Evolutionary conservation across 2,329 filamentous ascomycete species (phyloP), one percentile per base, ranked within the genome.

Genomic region (Ceratocystis colombiana): DNA sequence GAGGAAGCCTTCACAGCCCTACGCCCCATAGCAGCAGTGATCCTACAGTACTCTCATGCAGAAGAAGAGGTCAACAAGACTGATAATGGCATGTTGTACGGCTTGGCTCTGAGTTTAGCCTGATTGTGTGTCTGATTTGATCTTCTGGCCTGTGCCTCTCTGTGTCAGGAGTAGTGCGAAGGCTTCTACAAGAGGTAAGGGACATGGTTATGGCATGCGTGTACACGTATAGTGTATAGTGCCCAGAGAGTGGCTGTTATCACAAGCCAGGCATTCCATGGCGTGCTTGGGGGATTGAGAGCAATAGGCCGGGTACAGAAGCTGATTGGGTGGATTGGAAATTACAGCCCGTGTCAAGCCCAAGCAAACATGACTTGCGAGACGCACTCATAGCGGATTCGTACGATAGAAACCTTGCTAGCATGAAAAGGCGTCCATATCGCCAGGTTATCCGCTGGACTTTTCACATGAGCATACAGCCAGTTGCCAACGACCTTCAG

Each of bases 1-100:
- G 28, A 59, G 15, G 28, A 20, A n/a, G 28, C 28, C 30, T 59
- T 59, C 17, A 33, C 55, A 59, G 55, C 55, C 55, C 55, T 59
- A 59, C 55, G 55, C 55, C 15, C 55, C 55, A 25, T 8, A 15
- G 15, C 22, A 53, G 12, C 48, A 4, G 20, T 8, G 22, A 53
- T 53, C 48, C 48, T 53, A 12, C 20, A 53, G 48, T 25, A 5
- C 17, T 53, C 17, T 7, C 48, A 53, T 53, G 48, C 20, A 53
- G 22, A 8, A 53, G 20, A 53, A 25, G 48, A 53, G 22, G 48
- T 15, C 20, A 1, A 53, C 20, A 10, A 28, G 20, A 53, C 25
- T 10, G 22, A 25, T 20, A 25, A 15, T 25, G 48, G 30, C 55
- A 59, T 59, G 55, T 37, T 59, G 12, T 37, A 33, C 28, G 55